Base-by-base conservation (phyloP, 1,284 basidiomycete genomes). In the Termitomyces sp. region DNA sequence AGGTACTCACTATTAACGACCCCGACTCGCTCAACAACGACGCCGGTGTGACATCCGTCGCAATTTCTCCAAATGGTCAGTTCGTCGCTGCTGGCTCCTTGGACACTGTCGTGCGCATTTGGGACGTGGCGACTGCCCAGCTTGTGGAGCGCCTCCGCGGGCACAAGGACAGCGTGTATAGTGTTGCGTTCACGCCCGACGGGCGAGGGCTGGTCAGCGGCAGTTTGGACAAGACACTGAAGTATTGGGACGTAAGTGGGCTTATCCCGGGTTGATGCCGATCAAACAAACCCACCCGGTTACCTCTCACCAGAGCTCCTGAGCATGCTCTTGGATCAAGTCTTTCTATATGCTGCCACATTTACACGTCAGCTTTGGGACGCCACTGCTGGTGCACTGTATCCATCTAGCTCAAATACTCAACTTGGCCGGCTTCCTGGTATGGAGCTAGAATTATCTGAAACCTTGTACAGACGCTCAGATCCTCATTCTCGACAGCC, bases 141-240 rank as follows among this genome's bases (percentile, higher is more conserved):
- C 75, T 93, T 39, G 73, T 93, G 11, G 90, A 91, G 65, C 74
- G 86, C 31, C 74, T 95, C 53, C 78, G 83, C 55, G 89, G 89
- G 1, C 92, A 95, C 70, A 81, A 80, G 60, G 91, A 95, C 64
- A 88, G 85, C 54, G 90, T 95, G 45, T 93, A 88, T 52, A 83
- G 90, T 35, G 91, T 95, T 31, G 84, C 84, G n/a, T 95, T 94
- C 68, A 89, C 88, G 0, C 90, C 90, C 0, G 91, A 93, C 60
- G 90, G 92, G 30, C 83, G 79, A 60, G 80, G 81, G 3, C 72
- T 96, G 40, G 83, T 95, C 19, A 90, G 85, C 49, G 92, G 91
- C 13, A 89, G 86, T 56, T 72, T 96, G 58, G 93, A 96, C 66
- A 89, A 89, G 75, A 92, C 88, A 21, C 70, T 96, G 56, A 91